Evolutionary conservation across 495 filamentous ascomycete genomes (phyloP), one percentile per base, ranked within the genome.

Genomic region (Collariella sp.): DNA sequence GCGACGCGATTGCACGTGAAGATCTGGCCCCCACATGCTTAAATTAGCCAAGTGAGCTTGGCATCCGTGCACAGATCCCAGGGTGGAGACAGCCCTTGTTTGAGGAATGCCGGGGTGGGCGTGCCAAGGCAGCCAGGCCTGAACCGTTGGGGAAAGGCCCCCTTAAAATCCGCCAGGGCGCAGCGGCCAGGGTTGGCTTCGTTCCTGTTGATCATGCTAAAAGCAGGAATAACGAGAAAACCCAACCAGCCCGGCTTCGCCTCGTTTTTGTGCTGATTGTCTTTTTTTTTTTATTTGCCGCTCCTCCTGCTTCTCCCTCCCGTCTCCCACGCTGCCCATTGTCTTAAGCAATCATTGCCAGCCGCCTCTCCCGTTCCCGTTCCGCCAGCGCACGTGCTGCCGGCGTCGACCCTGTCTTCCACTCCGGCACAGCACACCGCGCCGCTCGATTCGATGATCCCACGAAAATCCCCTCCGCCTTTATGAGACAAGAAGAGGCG

Each of bases 401-500:
- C 24, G n/a, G n/a, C n/a, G 10, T n/a, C 5, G 18, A 23, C 9
- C 33, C 33, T 16, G 31, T 34, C 26, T 11, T 48, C 19, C 45
- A 43, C 31, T 23, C 1, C 46, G 18, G n/a, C n/a, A 31, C 39
- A 46, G 36, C 4, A 20, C 34, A 26, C 36, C 34, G 47, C 24
- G 10, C 33, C 7, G 19, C 19, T 35, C 44, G 56, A 47, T 36
- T 41, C 41, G 1, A 52, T 60, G 41, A 34, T 42, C 35, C 22
- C 11, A 16, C 33, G 3, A 26, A 35, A 19, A 7, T 5, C 24
- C 29, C 20, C 46, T 42, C 39, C 41, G 41, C 36, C 48, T 56
- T 44, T 23, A 62, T 57, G 58, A 56, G 22, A 44, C 34, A 57
- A 50, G 24, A 59, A 55, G 50, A 67, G 66, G 65, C 49, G 58